Evolutionary conservation across 2,329 filamentous ascomycete species (phyloP).

Genomic region (Kalaharituber pfeilii): DNA sequence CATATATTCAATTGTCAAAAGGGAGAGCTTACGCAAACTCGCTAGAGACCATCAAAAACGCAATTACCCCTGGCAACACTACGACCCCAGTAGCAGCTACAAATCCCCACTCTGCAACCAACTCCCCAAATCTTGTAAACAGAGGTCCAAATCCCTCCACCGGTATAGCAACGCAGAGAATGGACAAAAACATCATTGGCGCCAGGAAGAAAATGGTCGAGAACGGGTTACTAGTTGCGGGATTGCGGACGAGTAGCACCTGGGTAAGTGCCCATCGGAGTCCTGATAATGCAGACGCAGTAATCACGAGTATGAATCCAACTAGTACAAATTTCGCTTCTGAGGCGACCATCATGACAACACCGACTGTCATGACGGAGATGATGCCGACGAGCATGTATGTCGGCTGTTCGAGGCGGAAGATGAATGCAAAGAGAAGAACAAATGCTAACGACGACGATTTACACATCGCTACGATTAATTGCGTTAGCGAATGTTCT

Average conservation of each 20-base stretch:
- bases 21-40: too few species aligned
- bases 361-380: constrained; percentile 74
- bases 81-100: constrained; percentile 53
- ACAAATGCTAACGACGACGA: constrained; percentile 92
- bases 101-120: constrained; percentile 51
- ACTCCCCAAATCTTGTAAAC: constrained; percentile 42
- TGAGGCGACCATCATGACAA: constrained; percentile 95
- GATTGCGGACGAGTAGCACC: constrained; percentile 81
- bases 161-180: constrained; percentile 64
- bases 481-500: constrained; percentile 6
- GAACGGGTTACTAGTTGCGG: constrained; percentile 89
- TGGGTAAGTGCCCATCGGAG: constrained; percentile 98
- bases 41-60: constrained; percentile 90
- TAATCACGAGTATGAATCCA: constrained; percentile 84
- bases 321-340: constrained; percentile 76
- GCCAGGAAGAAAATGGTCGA: constrained; percentile 96
- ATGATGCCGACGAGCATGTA: constrained; percentile 77
- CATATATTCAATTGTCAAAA: constrained; percentile 10
- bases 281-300: constrained; percentile 83
- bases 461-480: constrained; percentile 71
- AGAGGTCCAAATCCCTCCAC: constrained; percentile 64
- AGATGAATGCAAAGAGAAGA: constrained; percentile 83
- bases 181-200: constrained; percentile 79
- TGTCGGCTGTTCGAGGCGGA: constrained; percentile 75
- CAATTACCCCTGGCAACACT: constrained; percentile 75